Evolutionary conservation across 2,329 filamentous ascomycete species (phyloP), one percentile per base, ranked within the genome.

Genomic region (Fusarium phyllophilum): DNA sequence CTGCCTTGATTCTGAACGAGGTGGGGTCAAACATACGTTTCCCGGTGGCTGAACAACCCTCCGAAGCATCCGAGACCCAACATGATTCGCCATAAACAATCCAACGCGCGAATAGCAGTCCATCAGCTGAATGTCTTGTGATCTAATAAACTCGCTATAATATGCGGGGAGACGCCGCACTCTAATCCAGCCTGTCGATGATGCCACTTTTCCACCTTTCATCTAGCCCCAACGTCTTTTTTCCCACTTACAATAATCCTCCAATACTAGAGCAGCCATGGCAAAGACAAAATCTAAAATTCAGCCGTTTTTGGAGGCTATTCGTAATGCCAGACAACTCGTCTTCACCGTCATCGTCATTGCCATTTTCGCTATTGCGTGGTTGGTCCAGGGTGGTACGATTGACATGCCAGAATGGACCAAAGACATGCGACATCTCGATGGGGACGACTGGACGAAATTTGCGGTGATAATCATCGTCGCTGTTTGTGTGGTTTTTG

Each of bases 381-480:
- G 59, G 59, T 18, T 70, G 24, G 68, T 70, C 7, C 66, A 71
- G 34, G 60, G 31, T 31, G 60, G 60, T 12, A 15, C 68, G 31
- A 71, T 71, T 41, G 17, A 59, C 17, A 71, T 71, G 68, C 68
- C 68, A 20, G 44, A 70, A 29, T 71, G 68, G 68, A 71, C 68
- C 13, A 71, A 66, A 6, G 66, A 70, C 22, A 26, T 71, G 48
- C 46, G 68, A 22, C 48, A 64, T 8, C 48, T 61, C 2, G 18
- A 46, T 0, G 66, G 63, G 4, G 54, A 59, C 18, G 68, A 71
- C 5, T 59, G 66, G 52, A 59, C 33, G 7, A 60, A 52, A 41
- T 71, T 57, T 31, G 55, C 68, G 0, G 31, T 45, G 20, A 59
- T 71, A 22, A 56, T 68, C 8, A 66, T 66, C 14, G 24, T 38